phyloP scores from a whole-genome alignment of 768 basidiomycete genomes.

The Kwoniella pini region DNA sequence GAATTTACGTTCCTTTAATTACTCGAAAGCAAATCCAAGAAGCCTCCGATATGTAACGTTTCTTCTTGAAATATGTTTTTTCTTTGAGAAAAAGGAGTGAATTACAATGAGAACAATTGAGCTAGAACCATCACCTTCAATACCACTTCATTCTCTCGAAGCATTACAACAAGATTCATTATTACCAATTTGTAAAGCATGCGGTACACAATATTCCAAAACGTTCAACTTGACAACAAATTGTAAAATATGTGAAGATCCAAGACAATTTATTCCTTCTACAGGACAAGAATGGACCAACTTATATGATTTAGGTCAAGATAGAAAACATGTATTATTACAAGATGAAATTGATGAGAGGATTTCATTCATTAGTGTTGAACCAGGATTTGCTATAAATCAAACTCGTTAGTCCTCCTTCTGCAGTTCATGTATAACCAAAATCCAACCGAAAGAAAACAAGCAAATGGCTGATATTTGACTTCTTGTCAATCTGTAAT shows the following conservation, averaged over 20 bases:
- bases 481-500: too few species aligned
- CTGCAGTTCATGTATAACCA: not conserved
- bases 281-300: slow-evolving; percentile 48
- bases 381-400: slow-evolving; percentile 48
- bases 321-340: slow-evolving; percentile 31
- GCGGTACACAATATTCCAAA: slow-evolving; percentile 48
- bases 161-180: slow-evolving; percentile 35
- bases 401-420: slow-evolving; percentile 46
- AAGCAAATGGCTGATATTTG: too few species aligned
- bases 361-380: slow-evolving; percentile 38
- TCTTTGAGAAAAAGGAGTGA: too few species aligned
- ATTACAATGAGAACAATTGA: slow-evolving; percentile 3
- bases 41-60: too few species aligned
- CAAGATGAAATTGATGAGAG: slow-evolving; percentile 44
- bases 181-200: slow-evolving; percentile 49
- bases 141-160: slow-evolving; percentile 31
- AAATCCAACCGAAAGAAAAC: too few species aligned
- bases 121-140: slow-evolving; percentile 17
- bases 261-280: slow-evolving; percentile 46
- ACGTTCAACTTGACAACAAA: not conserved
- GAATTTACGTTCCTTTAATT: too few species aligned
- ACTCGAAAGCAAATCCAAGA: too few species aligned
- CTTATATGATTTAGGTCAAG: slow-evolving; percentile 30
- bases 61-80: too few species aligned
- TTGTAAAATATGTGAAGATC: slow-evolving; percentile 42